phyloP scores from a whole-genome alignment of 2,329 filamentous ascomycete species.

The Colletotrichum sublineola region DNA sequence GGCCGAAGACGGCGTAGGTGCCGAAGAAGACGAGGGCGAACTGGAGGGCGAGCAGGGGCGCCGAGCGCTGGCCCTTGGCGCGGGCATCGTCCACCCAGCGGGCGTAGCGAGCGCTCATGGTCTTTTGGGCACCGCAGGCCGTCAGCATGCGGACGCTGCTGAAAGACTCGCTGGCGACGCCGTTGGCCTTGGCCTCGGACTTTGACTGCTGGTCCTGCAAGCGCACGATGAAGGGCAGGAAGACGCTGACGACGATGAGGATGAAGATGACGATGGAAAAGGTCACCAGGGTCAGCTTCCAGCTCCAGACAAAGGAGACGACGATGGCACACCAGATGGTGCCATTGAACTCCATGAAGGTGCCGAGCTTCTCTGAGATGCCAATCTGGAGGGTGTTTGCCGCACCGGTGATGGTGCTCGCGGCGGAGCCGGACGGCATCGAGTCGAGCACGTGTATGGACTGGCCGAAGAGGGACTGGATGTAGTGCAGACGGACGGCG shows the following conservation, averaged over 20 bases:
- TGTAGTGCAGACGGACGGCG: slow-evolving; percentile 73
- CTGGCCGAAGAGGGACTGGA: slow-evolving; percentile 73
- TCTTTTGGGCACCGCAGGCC: slow-evolving; percentile 71
- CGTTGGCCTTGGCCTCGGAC: slow-evolving; percentile 69
- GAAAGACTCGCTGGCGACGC: slow-evolving; percentile 73
- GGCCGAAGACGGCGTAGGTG: slow-evolving; percentile 64
- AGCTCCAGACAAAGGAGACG: slow-evolving; percentile 69
- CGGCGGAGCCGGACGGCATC: slow-evolving; percentile 72
- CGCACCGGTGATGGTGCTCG: slow-evolving; percentile 73
- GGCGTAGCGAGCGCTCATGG: slow-evolving; percentile 66
- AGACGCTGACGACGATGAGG: slow-evolving; percentile 58
- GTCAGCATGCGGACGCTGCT: slow-evolving; percentile 71
- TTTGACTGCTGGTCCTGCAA: slow-evolving; percentile 61
- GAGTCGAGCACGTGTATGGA: slow-evolving; percentile 77
- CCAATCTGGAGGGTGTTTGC: slow-evolving; percentile 75
- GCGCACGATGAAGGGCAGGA: slow-evolving; percentile 70
- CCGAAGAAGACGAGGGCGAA: slow-evolving; percentile 70
- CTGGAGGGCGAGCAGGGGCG: slow-evolving; percentile 65
- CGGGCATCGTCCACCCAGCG: slow-evolving; percentile 67
- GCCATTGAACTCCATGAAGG: slow-evolving; percentile 67
- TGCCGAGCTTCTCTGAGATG: slow-evolving; percentile 73
- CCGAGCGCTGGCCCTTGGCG: slow-evolving; percentile 60
- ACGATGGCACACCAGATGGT: slow-evolving; percentile 66
- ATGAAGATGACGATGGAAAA: slow-evolving; percentile 70
- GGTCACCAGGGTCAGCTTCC: slow-evolving; percentile 71